Conservation (phyloP, 2,329 filamentous ascomycete genomes). For the Mycosphaerella sp. region DNA sequence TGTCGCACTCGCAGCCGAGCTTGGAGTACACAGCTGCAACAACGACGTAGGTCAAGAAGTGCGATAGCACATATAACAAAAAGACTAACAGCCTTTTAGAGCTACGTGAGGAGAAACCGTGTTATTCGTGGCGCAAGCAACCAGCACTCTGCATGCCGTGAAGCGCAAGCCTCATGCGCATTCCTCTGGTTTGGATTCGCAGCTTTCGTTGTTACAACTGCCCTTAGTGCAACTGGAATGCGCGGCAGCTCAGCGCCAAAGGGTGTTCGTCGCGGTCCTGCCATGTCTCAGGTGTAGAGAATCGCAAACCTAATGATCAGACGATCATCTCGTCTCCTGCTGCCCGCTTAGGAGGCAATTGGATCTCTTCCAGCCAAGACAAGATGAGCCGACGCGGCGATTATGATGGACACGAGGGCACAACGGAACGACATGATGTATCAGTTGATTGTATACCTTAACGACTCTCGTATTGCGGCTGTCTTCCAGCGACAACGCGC, state of each 20-base stretch:
- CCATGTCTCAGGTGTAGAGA: slow-evolving; percentile 53
- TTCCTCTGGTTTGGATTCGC: slow-evolving; percentile 76
- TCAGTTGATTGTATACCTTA: slow-evolving; percentile 1
- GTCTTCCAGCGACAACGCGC: not conserved
- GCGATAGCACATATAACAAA: not conserved
- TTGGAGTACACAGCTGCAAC: slow-evolving; percentile 63
- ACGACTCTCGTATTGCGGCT: slow-evolving; percentile 10
- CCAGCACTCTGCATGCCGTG: slow-evolving; percentile 59
- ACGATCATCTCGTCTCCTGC: too few relatives aligned
- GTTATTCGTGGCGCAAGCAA: slow-evolving; percentile 46
- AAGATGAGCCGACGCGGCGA: not conserved
- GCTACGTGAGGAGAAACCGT: slow-evolving; percentile 37
- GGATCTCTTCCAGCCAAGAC: not conserved
- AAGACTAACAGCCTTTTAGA: slow-evolving; percentile 17
- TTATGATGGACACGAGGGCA: not conserved
- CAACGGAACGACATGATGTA: slow-evolving; percentile 4
- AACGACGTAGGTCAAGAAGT: slow-evolving; percentile 45
- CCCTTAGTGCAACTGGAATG: slow-evolving; percentile 52
- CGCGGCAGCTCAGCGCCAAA: slow-evolving; percentile 46
- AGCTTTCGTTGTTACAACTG: slow-evolving; percentile 50
- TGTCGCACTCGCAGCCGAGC: slow-evolving; percentile 64
- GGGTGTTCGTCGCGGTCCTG: slow-evolving; percentile 43
- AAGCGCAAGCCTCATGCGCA: slow-evolving; percentile 66
- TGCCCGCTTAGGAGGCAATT: too few relatives aligned
- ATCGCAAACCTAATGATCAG: too few relatives aligned